Evolutionary conservation across 2,329 filamentous ascomycete genomes (phyloP).

Genomic region (Penicillium sp.): DNA sequence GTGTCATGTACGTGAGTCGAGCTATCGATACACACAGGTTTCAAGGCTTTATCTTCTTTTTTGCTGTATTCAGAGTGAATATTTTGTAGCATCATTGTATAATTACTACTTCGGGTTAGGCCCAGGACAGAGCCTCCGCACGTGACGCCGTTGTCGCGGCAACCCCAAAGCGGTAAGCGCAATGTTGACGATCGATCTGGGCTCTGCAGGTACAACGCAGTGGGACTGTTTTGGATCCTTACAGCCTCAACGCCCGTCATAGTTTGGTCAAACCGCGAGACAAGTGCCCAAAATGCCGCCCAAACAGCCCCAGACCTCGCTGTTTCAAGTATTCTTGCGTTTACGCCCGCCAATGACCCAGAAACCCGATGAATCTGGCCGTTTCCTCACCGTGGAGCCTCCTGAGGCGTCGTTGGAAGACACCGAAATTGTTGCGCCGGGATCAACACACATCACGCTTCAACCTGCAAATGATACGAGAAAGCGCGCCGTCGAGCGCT

Average conservation of each 20-base stretch:
- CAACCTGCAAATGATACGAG: conserved; percentile 81
- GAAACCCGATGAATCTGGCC: conserved; percentile 52
- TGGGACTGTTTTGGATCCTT: not conserved
- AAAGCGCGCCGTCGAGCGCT: conserved; percentile 86
- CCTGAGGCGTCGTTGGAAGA: conserved; percentile 41
- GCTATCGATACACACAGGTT: no score
- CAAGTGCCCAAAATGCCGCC: conserved; percentile 27
- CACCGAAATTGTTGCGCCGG: conserved; percentile 21
- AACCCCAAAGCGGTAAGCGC: conserved; percentile 4
- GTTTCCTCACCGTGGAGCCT: conserved; percentile 77
- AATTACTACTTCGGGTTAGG: no score
- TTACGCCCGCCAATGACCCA: conserved; percentile 66
- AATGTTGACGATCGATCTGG: conserved; percentile 8
- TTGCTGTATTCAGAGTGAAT: not conserved
- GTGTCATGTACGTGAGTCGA: no score
- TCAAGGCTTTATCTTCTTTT: no score
- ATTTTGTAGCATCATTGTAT: no score
- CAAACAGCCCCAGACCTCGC: conserved; percentile 56
- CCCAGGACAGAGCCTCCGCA: not conserved
- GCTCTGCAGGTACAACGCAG: not conserved
- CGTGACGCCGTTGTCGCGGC: conserved; percentile 4
- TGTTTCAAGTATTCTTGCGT: conserved; percentile 91
- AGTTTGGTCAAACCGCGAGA: not conserved
- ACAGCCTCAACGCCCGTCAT: not conserved
- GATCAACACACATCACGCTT: conserved; percentile 70